These are phyloP conservation scores for Secale cereale DNA, from an alignment of 176 grass and related monocot species.

Conservation along the genomic window DNA sequence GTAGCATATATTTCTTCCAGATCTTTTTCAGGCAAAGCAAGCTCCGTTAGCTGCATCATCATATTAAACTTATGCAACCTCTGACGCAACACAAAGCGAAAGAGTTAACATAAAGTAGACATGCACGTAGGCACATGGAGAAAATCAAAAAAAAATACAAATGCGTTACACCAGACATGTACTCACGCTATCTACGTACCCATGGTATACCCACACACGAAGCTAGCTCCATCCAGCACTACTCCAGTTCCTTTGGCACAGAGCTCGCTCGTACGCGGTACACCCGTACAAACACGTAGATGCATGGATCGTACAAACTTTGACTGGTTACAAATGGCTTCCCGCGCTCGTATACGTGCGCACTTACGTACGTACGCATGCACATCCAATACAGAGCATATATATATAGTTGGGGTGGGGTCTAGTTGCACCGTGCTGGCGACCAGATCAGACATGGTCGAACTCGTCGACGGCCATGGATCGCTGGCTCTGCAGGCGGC, in stretches of 20 bases:
- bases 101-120: neutral
- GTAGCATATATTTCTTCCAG: slow-evolving; percentile 1
- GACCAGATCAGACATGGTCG: slow-evolving; percentile 38
- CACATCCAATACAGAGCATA: neutral
- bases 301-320: slow-evolving; percentile 7
- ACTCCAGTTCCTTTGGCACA: neutral
- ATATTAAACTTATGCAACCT: neutral
- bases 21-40: slow-evolving; percentile 1
- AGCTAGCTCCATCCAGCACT: neutral
- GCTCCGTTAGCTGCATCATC: neutral
- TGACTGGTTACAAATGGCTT: neutral
- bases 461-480: slow-evolving; percentile 45
- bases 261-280: slow-evolving; percentile 2
- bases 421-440: neutral
- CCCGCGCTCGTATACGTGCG: slow-evolving; percentile 2
- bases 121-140: neutral
- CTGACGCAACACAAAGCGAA: slow-evolving; percentile 24
- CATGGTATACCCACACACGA: neutral
- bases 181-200: neutral
- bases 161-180: slow-evolving; percentile 17
- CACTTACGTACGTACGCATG: neutral
- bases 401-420: no score
- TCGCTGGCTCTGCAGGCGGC: slow-evolving; percentile 76
- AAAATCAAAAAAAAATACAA: slow-evolving; percentile 29
- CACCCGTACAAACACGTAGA: neutral